These are phyloP conservation scores for Dothideomycetidae sp. DNA, from an alignment of 2,329 filamentous ascomycete genomes.

Conservation along the genomic window DNA sequence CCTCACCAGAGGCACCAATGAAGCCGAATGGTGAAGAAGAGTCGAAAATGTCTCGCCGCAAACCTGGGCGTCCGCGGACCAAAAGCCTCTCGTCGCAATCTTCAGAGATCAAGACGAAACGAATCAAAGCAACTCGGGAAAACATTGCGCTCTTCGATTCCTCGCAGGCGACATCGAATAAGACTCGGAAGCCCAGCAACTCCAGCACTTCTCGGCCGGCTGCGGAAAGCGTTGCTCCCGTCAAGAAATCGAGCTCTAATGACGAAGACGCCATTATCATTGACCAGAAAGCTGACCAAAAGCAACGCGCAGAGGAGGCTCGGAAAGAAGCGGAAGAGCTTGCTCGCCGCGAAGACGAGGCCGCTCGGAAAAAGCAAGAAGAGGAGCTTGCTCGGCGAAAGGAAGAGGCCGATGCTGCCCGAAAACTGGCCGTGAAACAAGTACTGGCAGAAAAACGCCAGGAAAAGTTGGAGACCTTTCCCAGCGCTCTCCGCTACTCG, in stretches of 20 bases:
- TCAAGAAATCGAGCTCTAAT: constrained; percentile 9
- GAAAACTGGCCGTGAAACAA: constrained; percentile 15
- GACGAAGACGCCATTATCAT: constrained; percentile 10
- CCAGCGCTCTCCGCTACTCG: constrained; percentile 11
- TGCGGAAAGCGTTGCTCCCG: neutral
- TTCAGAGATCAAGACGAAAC: constrained; percentile 14
- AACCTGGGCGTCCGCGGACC: constrained; percentile 7
- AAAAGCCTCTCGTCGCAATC: constrained; percentile 5
- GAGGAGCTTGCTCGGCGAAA: constrained; percentile 14
- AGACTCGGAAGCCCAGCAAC: constrained; percentile 14
- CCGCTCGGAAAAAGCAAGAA: constrained; percentile 11
- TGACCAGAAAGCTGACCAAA: constrained; percentile 11
- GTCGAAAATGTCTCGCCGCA: constrained; percentile 8
- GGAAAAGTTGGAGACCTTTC: constrained; percentile 10
- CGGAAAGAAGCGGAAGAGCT: constrained; percentile 17
- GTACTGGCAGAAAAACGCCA: constrained; percentile 2
- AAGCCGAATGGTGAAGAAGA: constrained; percentile 12
- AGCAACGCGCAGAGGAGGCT: constrained; percentile 16
- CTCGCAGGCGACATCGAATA: constrained; percentile 10
- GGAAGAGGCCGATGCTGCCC: constrained; percentile 13
- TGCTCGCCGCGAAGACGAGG: constrained; percentile 8
- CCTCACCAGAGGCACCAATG: constrained; percentile 13
- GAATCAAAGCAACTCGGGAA: constrained; percentile 13
- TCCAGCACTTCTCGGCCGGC: constrained; percentile 1
- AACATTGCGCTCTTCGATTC: constrained; percentile 4